Conservation (phyloP, 139 green algal species). For the Parachlorella kessleri region DNA sequence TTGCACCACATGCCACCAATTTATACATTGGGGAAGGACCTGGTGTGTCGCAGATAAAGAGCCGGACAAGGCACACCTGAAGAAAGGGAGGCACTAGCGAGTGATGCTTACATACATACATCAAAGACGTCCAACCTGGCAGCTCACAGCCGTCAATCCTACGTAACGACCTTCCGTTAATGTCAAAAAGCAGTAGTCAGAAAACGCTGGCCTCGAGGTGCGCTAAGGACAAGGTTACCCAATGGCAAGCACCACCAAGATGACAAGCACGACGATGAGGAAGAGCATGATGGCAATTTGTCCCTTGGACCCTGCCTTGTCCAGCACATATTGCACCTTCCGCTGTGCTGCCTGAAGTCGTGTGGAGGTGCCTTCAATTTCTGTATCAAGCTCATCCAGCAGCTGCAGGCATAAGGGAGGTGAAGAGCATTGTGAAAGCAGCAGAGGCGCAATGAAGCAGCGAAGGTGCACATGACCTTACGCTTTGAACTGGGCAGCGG, state of each 20-base stretch:
- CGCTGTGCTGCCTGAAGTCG: constrained; percentile 73
- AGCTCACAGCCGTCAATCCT: too few relatives aligned
- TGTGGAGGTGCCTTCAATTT: constrained; percentile 76
- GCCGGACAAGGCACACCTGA: too few relatives aligned
- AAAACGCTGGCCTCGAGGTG: too few relatives aligned
- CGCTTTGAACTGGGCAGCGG: not conserved
- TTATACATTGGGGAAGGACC: too few relatives aligned
- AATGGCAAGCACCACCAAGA: constrained; percentile 48
- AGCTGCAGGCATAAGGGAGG: constrained; percentile 31
- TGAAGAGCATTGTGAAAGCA: not conserved
- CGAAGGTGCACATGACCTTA: not conserved
- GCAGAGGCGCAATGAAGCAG: not conserved
- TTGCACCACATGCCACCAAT: too few relatives aligned
- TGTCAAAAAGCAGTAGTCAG: too few relatives aligned
- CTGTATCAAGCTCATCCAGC: constrained; percentile 74
- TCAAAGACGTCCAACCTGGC: too few relatives aligned
- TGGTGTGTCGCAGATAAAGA: too few relatives aligned
- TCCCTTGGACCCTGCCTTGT: constrained; percentile 72
- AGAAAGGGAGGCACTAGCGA: too few relatives aligned
- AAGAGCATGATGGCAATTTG: constrained; percentile 72
- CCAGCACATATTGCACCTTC: constrained; percentile 75
- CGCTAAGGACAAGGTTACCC: not conserved
- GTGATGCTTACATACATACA: too few relatives aligned
- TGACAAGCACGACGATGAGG: constrained; percentile 58
- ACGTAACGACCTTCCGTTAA: too few relatives aligned